These are phyloP conservation scores for Auricularia sp. DNA, from an alignment of 768 basidiomycete species.

Conservation along the genomic window DNA sequence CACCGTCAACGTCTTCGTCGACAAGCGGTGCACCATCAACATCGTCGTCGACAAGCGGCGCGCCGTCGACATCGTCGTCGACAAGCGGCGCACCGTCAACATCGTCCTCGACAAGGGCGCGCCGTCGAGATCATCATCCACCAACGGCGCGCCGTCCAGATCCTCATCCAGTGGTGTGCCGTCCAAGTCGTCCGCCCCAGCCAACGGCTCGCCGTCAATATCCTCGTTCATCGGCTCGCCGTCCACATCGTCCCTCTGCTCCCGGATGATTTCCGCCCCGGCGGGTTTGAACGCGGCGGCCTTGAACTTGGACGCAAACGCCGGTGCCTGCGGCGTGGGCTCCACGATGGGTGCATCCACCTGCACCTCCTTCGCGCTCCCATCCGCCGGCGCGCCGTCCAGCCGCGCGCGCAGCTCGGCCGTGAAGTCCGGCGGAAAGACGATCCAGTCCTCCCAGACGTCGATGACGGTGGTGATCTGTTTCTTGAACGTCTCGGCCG, in stretches of 20 bases:
- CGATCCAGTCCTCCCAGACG: conserved; percentile 98
- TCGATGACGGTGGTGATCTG: conserved; percentile 85
- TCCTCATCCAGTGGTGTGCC: conserved; percentile 7
- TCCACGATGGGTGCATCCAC: conserved; percentile 22
- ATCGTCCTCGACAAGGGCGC: conserved; percentile 22
- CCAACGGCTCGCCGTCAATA: conserved; percentile 33
- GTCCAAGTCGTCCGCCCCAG: conserved; percentile 18
- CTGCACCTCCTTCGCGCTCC: conserved; percentile 18
- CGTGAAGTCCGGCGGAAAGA: conserved; percentile 84
- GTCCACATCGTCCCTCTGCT: conserved; percentile 18
- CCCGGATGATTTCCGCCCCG: conserved; percentile 15
- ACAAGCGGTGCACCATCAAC: background rate
- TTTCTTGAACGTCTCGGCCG: conserved; percentile 91
- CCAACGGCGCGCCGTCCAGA: background rate
- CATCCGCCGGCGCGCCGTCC: conserved; percentile 40
- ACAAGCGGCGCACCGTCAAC: conserved; percentile 8
- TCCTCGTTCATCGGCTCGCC: conserved; percentile 17
- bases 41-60: background rate
- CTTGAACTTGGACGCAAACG: conserved; percentile 59
- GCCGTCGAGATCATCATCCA: conserved; percentile 25
- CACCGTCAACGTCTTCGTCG: background rate
- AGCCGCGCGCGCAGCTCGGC: conserved; percentile 60
- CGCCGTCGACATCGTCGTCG: conserved; percentile 9
- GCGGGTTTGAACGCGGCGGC: conserved; percentile 70
- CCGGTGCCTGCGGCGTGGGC: conserved; percentile 14